Evolutionary conservation across 345 rosid genomes (phyloP), one percentile per base, ranked within the genome.

Genomic region (Sisymbrium altissimum): DNA sequence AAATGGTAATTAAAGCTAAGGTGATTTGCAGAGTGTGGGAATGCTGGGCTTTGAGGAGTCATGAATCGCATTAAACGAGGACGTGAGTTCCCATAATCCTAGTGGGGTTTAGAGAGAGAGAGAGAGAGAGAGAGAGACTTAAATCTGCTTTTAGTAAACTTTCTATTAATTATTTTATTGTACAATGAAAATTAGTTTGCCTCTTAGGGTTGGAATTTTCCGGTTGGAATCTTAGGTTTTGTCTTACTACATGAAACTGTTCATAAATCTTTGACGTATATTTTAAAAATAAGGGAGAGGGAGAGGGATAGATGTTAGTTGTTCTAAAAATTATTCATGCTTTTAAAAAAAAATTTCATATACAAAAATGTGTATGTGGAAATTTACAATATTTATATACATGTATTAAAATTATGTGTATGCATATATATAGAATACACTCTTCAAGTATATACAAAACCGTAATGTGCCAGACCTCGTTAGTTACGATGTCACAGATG

Each of bases 11-110:
- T 56, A 74, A 80, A 83, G 75, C 56, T 46, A 57, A 71, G 82
- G 80, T 83, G 83, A 86, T 84, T 82, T 84, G 87, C 72, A 52
- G 87, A 72, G 97, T 82, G 95, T 91, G 97, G 95, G 90, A 89
- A 93, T 94, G 98, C 97, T 87, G 95, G 98, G 91, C 91, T 89
- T 86, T 87, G 86, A 74, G 99, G 97, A 82, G 96, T 88, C 99
- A 95, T 87, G 55, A 50, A 76, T 80, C 79, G 82, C 85, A 70
- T 29, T 61, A 73, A 85, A 81, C 99, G 97, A 95, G 97, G 89
- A 73, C 87, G 92, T 81, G 94, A 92, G 97, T 95, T 88, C 94
- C 96, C 60, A 90, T 81, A 71, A 84, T 76, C 80, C 88, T 83
- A 87, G 89, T 84, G 87, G 93, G 63, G 81, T 7, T 71, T 40